These are phyloP conservation scores for Eimeria acervulina DNA, from an alignment of 169 alveolate genomes.

Conservation along the genomic window DNA sequence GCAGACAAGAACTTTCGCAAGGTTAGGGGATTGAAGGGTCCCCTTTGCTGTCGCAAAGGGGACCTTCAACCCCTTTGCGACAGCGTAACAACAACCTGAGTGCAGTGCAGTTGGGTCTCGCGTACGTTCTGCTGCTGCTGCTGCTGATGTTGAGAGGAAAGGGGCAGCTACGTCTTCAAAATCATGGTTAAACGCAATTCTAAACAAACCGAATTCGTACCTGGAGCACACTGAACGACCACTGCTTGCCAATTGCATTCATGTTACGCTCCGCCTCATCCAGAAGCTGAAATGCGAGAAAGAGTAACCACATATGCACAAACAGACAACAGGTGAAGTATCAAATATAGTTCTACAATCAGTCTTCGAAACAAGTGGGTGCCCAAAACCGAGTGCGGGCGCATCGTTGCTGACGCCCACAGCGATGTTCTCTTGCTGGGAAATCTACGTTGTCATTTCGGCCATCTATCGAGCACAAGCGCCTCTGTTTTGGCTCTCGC, in stretches of 20 bases:
- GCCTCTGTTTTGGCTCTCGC: background rate
- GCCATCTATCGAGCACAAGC: background rate
- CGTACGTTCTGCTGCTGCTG: background rate
- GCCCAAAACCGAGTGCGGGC: background rate
- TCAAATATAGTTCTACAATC: background rate
- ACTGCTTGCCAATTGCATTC: constrained; percentile 12
- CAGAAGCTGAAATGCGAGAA: background rate
- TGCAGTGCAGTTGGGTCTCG: background rate
- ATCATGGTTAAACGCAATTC: background rate
- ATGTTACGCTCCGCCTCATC: constrained; percentile 40
- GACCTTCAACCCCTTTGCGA: too few species aligned
- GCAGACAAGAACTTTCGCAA: background rate
- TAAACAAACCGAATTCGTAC: background rate
- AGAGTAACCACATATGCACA: background rate
- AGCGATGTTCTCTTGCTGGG: background rate
- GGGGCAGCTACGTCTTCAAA: background rate
- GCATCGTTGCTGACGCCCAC: background rate
- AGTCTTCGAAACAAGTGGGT: background rate
- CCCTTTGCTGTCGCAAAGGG: too few species aligned
- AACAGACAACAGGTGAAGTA: background rate
- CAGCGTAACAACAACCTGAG: background rate
- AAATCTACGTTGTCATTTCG: background rate
- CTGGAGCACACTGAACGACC: constrained; percentile 54
- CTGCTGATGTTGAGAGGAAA: background rate
- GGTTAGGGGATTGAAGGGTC: background rate